Evolutionary conservation across 148 eudicot genomes (phyloP).

Genomic region (Silene conica): DNA sequence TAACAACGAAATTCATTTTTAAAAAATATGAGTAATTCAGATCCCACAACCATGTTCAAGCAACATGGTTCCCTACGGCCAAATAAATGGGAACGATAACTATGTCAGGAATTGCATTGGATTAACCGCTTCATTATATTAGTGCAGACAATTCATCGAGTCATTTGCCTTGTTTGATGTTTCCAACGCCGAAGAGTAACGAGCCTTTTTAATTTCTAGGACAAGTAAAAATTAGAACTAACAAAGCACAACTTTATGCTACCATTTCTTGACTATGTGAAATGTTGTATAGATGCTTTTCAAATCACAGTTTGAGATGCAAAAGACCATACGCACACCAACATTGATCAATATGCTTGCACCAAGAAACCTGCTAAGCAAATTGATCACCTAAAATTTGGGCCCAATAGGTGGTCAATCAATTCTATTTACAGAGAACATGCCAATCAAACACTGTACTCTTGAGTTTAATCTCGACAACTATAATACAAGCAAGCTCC

Average conservation of each 20-base stretch:
- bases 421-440: too few species aligned
- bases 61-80: neutral
- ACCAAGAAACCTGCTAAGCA: neutral
- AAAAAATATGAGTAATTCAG: neutral
- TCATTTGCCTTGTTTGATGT: neutral
- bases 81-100: neutral
- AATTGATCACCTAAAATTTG: too few species aligned
- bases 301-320: neutral
- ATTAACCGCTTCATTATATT: too few species aligned
- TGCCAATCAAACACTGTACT: too few species aligned
- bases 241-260: neutral
- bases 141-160: neutral
- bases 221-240: neutral
- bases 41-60: neutral
- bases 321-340: neutral
- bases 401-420: too few species aligned
- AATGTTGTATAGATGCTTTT: neutral
- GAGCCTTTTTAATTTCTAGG: neutral
- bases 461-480: too few species aligned
- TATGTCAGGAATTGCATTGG: neutral
- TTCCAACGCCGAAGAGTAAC: too few species aligned
- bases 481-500: neutral
- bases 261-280: neutral
- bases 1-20: neutral
- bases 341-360: neutral